A percentile compares a stretch with the other conserved stretches of the same genome.
Evolutionary conservation across 1,284 basidiomycete genomes (phyloP).

Genomic region (Papiliotrema flavescens): DNA sequence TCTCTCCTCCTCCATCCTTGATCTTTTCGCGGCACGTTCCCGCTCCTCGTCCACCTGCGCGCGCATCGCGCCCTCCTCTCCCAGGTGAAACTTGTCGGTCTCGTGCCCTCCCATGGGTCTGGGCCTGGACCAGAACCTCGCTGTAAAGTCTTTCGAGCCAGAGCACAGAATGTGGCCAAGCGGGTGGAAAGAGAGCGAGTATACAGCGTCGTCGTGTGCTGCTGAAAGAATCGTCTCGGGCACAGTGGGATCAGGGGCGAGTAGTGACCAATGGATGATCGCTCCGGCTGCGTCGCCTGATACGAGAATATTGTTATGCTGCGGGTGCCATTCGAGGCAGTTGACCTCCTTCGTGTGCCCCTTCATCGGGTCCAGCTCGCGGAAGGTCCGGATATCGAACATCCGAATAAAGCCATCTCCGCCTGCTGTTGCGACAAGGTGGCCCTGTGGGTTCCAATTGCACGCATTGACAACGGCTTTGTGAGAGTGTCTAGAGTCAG

Average conservation of each 20-base stretch:
- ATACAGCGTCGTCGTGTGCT: constrained; percentile 96
- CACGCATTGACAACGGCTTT: constrained; percentile 95
- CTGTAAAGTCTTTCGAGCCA: constrained; percentile 95
- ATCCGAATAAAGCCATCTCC: constrained; percentile 91
- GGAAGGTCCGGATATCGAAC: constrained; percentile 98
- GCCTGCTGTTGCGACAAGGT: constrained; percentile 88
- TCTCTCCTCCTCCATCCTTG: constrained; percentile 5
- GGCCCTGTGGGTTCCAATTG: constrained; percentile 88
- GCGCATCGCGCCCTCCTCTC: constrained; percentile 35
- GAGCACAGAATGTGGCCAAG: constrained; percentile 89
- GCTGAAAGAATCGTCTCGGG: constrained; percentile 80
- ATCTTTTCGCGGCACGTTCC: constrained; percentile 17
- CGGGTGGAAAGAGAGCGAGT: constrained; percentile 92
- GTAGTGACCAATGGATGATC: constrained; percentile 87
- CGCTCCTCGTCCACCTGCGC: constrained; percentile 52
- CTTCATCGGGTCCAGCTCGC: constrained; percentile 82
- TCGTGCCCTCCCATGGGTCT: constrained; percentile 59
- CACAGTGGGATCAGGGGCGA: constrained; percentile 44
- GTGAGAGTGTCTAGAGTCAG: constrained; percentile 71
- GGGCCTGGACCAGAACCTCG: constrained; percentile 94
- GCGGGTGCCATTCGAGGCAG: constrained; percentile 92
- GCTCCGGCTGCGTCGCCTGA: constrained; percentile 92
- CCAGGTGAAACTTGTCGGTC: constrained; percentile 54
- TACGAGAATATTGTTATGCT: constrained; percentile 79
- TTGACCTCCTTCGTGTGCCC: constrained; percentile 98